A percentile compares a stretch with the other conserved stretches of the same genome.
Evolutionary conservation across 2,329 filamentous ascomycete genomes (phyloP).

Genomic region (Epichloe glyceriae): DNA sequence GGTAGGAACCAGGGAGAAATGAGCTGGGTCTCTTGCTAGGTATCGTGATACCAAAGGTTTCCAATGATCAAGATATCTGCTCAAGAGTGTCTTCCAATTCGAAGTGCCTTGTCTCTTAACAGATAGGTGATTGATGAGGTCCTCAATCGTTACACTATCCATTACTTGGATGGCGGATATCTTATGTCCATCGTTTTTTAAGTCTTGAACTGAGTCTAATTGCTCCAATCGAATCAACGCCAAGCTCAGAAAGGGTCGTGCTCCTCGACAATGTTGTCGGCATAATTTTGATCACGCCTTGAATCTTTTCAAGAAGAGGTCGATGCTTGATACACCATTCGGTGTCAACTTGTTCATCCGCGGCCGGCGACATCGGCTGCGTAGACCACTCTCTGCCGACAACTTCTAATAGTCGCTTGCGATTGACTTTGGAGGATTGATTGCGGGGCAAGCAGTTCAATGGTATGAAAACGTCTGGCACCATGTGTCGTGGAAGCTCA

Average conservation of each 20-base stretch:
- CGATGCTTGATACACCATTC: neutral
- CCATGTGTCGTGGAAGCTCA: neutral
- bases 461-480: neutral
- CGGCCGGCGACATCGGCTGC: neutral
- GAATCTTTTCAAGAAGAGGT: neutral
- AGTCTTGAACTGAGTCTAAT: neutral
- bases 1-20: neutral
- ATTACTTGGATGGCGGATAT: neutral
- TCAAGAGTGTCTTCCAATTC: neutral
- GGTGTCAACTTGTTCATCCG: neutral
- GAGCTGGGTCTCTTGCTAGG: neutral
- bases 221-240: neutral
- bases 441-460: neutral
- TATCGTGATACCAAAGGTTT: neutral
- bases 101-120: neutral
- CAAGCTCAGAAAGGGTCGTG: neutral
- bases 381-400: neutral
- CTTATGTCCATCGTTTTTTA: neutral
- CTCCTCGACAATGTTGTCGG: neutral
- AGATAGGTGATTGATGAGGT: neutral
- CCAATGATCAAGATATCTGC: neutral
- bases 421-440: neutral
- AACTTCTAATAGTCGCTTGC: neutral
- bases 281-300: neutral
- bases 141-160: neutral